phyloP scores from a whole-genome alignment of 2,329 filamentous ascomycete species.

The Mycocentrospora acerina region DNA sequence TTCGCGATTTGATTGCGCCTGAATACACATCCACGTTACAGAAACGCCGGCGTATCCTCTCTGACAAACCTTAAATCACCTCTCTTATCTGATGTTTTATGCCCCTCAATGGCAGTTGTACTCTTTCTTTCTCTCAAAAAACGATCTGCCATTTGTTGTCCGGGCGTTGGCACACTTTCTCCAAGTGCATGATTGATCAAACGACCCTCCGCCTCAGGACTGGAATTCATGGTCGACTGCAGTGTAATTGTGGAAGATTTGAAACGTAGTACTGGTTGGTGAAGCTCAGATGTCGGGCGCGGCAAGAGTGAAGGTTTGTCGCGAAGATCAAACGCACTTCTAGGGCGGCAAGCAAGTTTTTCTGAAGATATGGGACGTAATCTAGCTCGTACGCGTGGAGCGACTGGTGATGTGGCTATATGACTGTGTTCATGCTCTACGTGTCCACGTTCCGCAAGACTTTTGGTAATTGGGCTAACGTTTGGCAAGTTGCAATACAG shows the following conservation, averaged over 20 bases:
- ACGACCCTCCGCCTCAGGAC: conserved; percentile 1
- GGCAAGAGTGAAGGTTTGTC: conserved; percentile 2
- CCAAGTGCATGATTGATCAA: not conserved
- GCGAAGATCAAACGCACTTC: conserved; percentile 38
- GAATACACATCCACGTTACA: not conserved
- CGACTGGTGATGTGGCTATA: conserved; percentile 5
- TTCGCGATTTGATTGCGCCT: too few species aligned
- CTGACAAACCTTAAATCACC: not conserved
- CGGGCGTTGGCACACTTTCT: conserved; percentile 22
- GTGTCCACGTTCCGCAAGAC: conserved; percentile 4
- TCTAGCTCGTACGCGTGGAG: conserved; percentile 16
- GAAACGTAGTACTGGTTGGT: conserved; percentile 4
- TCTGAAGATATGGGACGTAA: conserved; percentile 20
- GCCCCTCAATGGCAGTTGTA: conserved; percentile 5
- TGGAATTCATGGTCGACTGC: too few species aligned
- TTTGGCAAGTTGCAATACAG: conserved; percentile 14
- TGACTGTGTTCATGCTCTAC: conserved; percentile 2
- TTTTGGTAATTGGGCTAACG: conserved; percentile 16
- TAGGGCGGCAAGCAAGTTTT: conserved; percentile 26
- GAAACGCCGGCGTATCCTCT: conserved; percentile 12
- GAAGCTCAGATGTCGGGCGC: conserved; percentile 8
- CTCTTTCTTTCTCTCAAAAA: conserved; percentile 24
- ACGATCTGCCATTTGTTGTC: conserved; percentile 29
- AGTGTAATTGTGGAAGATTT: conserved; percentile 5
- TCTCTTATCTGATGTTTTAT: not conserved